A percentile compares a stretch with the other conserved stretches of the same genome.
These are phyloP conservation scores for Vicia faba DNA, from an alignment of 306 rosid species.

Conservation along the genomic window DNA sequence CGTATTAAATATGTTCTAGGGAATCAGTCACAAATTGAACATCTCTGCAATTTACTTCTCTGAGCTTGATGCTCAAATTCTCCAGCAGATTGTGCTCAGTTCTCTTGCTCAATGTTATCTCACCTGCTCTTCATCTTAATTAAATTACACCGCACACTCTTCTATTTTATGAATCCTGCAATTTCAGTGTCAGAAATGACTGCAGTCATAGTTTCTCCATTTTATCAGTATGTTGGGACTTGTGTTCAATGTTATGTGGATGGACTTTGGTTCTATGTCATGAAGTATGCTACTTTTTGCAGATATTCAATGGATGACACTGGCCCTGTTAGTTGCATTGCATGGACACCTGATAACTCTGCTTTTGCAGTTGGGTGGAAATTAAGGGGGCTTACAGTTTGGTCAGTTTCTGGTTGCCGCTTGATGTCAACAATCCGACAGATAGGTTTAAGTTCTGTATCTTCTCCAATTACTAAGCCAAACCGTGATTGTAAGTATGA, in stretches of 20 bases:
- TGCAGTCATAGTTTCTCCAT: slow-evolving; percentile 15
- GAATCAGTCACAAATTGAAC: slow-evolving; percentile 32
- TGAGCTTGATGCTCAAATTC: slow-evolving; percentile 23
- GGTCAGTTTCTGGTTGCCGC: slow-evolving; percentile 98
- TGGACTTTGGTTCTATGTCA: slow-evolving; percentile 30
- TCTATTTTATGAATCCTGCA: slow-evolving; percentile 16
- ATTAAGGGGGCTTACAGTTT: slow-evolving; percentile 92
- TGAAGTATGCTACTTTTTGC: slow-evolving; percentile 44
- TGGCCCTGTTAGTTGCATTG: slow-evolving; percentile 87
- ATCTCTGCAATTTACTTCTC: slow-evolving; percentile 30
- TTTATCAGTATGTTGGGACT: slow-evolving; percentile 25
- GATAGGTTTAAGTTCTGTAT: slow-evolving; percentile 84
- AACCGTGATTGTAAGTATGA: slow-evolving; percentile 75
- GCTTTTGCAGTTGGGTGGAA: slow-evolving; percentile 99
- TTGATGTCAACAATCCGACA: slow-evolving; percentile 96
- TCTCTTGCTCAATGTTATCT: slow-evolving; percentile 23
- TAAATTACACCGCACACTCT: slow-evolving; percentile 23
- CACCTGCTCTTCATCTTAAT: slow-evolving; percentile 26
- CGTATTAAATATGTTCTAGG: slow-evolving; percentile 27
- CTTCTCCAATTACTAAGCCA: slow-evolving; percentile 84
- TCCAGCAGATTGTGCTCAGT: slow-evolving; percentile 1
- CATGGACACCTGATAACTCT: slow-evolving; percentile 98
- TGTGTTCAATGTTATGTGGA: slow-evolving; percentile 10
- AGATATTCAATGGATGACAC: slow-evolving; percentile 94
- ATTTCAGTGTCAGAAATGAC: slow-evolving; percentile 13